Base-by-base conservation (phyloP, 2,329 filamentous ascomycete species). In the Teratosphaeria viscida region DNA sequence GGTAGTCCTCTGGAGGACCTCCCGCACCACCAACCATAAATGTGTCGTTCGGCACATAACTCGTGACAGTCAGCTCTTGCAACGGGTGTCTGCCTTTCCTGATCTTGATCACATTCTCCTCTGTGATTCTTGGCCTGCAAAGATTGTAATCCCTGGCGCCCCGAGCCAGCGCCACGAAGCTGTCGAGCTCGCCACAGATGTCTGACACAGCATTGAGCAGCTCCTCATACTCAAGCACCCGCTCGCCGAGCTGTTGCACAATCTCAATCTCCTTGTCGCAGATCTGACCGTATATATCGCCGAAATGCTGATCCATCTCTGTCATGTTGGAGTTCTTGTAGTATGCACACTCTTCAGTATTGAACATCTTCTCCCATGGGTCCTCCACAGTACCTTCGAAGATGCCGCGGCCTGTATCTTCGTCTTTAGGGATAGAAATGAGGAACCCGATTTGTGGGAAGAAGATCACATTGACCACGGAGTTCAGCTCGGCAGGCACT, bases 371-470 rank as follows among this genome's bases (percentile, higher is more conserved):
- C 61, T 91, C 84, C 94, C 92, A 99, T 0, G 75, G 74, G 59
- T 85, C 85, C 16, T 79, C 77, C 1, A 76, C 70, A 3, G 77
- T 71, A 0, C 89, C 89, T 65, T 84, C 80, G 64, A 87, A 92
- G 11, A 82, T 76, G 0, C 83, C 81, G 54, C 79, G 75, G 0
- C 84, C 83, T 1, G 81, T 84, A 1, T 77, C 71, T 14, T 79
- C 75, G 65, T 90, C 82, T 3, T 86, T 73, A 1, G 81, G 81
- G 16, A 95, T 85, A 0, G 87, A 85, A 2, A 91, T 88, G 43
- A 96, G 81, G 70, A 96, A 99, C 0, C 94, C 94, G 43, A 96
- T 83, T 68, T 96, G 91, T 0, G 92, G 92, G 62, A 95, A 88
- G 71, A 94, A 96, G 19, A 94, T 87, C 63, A 95, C 95, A 58